Evolutionary conservation across 2,329 filamentous ascomycete species (phyloP).

Genomic region (Hypomyces rosellus): DNA sequence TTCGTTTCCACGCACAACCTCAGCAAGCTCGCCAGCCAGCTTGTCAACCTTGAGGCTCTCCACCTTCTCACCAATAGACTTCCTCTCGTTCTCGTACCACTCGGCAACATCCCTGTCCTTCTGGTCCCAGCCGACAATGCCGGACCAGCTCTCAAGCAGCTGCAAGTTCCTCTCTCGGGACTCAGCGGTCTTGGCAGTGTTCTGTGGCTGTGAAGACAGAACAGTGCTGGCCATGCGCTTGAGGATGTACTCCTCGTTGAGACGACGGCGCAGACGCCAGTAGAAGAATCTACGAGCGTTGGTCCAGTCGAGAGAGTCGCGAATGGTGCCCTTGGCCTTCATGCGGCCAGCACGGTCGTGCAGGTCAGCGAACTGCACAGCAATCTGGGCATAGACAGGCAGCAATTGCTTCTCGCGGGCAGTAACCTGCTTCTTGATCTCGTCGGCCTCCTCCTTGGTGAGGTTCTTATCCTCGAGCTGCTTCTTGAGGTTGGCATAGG

Average conservation of each 20-base stretch:
- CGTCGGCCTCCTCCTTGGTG: slow-evolving; percentile 65
- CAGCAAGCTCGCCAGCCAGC: slow-evolving; percentile 42
- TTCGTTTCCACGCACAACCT: slow-evolving; percentile 39
- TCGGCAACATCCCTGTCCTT: slow-evolving; percentile 78
- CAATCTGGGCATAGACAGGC: slow-evolving; percentile 90
- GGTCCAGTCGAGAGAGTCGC: slow-evolving; percentile 75
- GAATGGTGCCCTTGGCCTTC: slow-evolving; percentile 95
- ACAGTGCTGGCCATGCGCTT: slow-evolving; percentile 66
- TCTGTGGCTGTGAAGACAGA: slow-evolving; percentile 24
- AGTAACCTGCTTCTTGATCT: slow-evolving; percentile 78
- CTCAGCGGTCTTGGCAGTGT: slow-evolving; percentile 39
- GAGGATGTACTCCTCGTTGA: slow-evolving; percentile 96
- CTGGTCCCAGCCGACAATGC: slow-evolving; percentile 66
- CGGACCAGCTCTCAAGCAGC: slow-evolving; percentile 77
- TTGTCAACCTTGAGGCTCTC: slow-evolving; percentile 75
- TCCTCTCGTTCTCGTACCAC: slow-evolving; percentile 96
- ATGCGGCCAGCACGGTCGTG: slow-evolving; percentile 96
- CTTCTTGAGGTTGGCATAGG: slow-evolving; percentile 79
- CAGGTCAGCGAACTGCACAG: slow-evolving; percentile 93
- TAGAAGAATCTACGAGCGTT: slow-evolving; percentile 97
- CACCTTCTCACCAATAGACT: slow-evolving; percentile 75
- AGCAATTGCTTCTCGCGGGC: slow-evolving; percentile 81
- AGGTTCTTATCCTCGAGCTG: slow-evolving; percentile 58
- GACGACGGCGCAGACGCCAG: slow-evolving; percentile 93
- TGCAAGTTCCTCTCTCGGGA: slow-evolving; percentile 62